A percentile compares a stretch with the other conserved stretches of the same genome.
These are phyloP conservation scores for Primulina huaijiensis DNA, from an alignment of 257 asterid species.

Conservation along the genomic window DNA sequence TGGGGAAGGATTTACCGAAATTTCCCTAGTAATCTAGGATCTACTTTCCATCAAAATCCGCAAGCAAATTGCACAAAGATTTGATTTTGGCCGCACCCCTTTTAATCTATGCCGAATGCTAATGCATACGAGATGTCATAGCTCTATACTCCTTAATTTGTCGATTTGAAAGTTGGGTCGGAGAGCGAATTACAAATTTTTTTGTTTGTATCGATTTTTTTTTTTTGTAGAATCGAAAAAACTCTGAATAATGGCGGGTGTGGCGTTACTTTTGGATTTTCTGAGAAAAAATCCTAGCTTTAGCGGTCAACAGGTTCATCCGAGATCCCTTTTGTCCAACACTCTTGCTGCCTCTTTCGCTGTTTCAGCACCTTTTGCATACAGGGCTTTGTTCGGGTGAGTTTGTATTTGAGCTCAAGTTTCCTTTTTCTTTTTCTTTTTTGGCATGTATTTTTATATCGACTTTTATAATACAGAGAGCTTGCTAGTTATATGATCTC, in stretches of 20 bases:
- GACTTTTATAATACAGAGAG: not conserved
- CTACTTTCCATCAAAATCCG: no score
- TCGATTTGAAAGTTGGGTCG: not conserved
- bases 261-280: conserved; percentile 53
- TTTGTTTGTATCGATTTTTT: conserved; percentile 16
- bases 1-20: no score
- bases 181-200: not conserved
- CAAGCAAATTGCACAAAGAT: not conserved
- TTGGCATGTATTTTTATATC: not conserved
- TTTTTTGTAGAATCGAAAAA: conserved; percentile 2
- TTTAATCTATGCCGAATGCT: not conserved
- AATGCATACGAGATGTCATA: not conserved
- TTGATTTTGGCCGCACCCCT: not conserved
- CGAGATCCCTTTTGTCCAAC: conserved; percentile 48
- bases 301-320: conserved; percentile 39
- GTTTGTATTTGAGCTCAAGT: not conserved
- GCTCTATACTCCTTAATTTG: not conserved
- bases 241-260: conserved; percentile 49
- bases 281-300: conserved; percentile 49
- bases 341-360: conserved; percentile 42
- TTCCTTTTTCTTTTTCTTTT: not conserved
- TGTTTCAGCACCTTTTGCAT: conserved; percentile 54
- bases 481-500: not conserved
- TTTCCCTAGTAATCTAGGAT: no score
- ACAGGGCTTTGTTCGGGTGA: conserved; percentile 55